phyloP scores from a whole-genome alignment of 1,284 basidiomycete species.

The Apiotrichum porosum region DNA sequence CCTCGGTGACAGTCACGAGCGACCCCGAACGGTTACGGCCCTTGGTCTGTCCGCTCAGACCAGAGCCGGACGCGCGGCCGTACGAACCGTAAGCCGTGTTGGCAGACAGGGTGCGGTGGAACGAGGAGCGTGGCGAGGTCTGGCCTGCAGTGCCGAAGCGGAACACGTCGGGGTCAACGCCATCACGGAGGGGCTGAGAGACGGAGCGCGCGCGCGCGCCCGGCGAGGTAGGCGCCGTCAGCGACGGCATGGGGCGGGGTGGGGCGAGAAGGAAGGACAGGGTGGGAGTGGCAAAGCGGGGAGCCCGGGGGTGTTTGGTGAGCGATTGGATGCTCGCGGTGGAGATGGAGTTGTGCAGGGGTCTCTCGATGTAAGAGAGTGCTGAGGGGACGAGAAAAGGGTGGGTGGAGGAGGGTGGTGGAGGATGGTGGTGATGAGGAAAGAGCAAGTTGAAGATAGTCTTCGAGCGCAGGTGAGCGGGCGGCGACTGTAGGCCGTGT shows the following conservation, averaged over 20 bases:
- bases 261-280: background rate
- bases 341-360: background rate
- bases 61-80: conserved; percentile 3
- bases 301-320: background rate
- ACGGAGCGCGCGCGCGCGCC: conserved; percentile 38
- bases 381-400: background rate
- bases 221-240: conserved; percentile 31
- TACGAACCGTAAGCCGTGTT: conserved; percentile 7
- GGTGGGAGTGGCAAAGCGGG: background rate
- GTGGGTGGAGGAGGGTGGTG: background rate
- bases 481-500: no score
- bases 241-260: conserved; percentile 20
- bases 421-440: background rate
- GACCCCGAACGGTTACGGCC: conserved; percentile 19
- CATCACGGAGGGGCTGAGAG: conserved; percentile 44
- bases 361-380: background rate
- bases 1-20: conserved; percentile 81
- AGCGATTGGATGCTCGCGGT: background rate
- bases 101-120: conserved; percentile 7
- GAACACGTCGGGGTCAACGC: conserved; percentile 28
- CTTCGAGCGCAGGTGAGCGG: background rate
- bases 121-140: conserved; percentile 8
- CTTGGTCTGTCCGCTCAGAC: background rate
- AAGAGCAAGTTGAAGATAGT: background rate
- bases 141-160: conserved; percentile 1